Evolutionary conservation across 176 grass and related monocot species (phyloP), one percentile per base, ranked within the genome.

Genomic region (Lolium perenne): DNA sequence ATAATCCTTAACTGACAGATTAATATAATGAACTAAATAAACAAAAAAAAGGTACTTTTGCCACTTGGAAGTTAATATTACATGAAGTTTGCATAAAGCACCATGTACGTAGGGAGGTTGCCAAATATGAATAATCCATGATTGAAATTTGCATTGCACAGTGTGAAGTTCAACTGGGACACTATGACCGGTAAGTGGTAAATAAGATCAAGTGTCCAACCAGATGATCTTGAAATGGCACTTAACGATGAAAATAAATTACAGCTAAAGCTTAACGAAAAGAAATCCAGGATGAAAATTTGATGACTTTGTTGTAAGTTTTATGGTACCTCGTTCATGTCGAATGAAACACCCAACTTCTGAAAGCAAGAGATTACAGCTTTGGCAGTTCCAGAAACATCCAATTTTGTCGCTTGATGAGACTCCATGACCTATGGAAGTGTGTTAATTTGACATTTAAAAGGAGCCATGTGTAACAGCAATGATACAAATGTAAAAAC

Each of bases 381-480:
- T 87, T 98, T 95, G 29, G 96, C 93, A 73, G 93, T 98, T 51
- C 93, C 93, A 85, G 93, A 98, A 74, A 92, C 83, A 29, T 98
- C 96, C 82, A 98, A 88, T 79, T 98, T 98, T 67, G 83, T 82
- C 12, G 90, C 83, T 89, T 95, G 96, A 89, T 95, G 96, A 23
- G 93, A 98, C 81, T 98, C 96, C 96, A 98, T 95, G 57, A 95
- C 96, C 96, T 98, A 74, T 29, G 48, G 56, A 83, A 70, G 59
- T 61, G 51, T 72, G 84, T 49, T 64, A 82, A 45, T 87, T 83
- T 32, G 74, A 67, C 6, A 72, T 32, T 63, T 53, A 62, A 85
- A 80, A 78, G 14, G 29, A 62, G 83, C 49, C 22, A 48, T 46
- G 13, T 18, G 59, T 56, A 21, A 61, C 17, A 29, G 16, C 49